Evolutionary conservation across 2,329 filamentous ascomycete genomes (phyloP).

Genomic region (Chalaropsis ovoidea): DNA sequence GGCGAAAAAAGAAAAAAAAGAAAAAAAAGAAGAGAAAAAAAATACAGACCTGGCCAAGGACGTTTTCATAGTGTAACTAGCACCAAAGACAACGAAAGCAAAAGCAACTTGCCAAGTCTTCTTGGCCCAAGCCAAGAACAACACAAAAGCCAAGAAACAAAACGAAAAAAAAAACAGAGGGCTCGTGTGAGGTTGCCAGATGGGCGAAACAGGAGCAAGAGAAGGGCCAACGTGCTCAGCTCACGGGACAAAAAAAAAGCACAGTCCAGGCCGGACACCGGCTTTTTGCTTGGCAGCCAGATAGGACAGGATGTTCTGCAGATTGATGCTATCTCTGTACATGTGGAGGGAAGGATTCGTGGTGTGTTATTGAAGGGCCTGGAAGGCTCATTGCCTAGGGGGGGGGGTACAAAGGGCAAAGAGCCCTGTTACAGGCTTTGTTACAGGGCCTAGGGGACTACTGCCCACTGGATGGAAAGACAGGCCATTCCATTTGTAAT

Average conservation of each 20-base stretch:
- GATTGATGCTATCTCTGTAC: background rate
- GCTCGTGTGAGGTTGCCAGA: background rate
- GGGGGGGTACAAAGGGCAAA: too few relatives aligned
- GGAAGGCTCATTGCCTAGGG: too few relatives aligned
- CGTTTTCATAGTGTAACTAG: constrained; percentile 6
- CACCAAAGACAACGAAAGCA: background rate
- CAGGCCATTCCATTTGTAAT: background rate
- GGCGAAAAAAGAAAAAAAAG: background rate
- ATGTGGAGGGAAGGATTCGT: too few relatives aligned
- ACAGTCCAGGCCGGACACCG: background rate
- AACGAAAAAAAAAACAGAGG: constrained; percentile 4
- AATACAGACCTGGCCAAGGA: background rate
- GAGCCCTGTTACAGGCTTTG: background rate
- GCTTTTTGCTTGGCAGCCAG: constrained; percentile 2
- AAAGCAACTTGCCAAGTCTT: constrained; percentile 2
- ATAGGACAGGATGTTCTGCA: background rate
- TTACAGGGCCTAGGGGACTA: background rate
- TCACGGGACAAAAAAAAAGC: background rate
- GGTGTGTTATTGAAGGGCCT: too few relatives aligned
- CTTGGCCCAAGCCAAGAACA: constrained; percentile 11
- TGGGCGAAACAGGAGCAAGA: constrained; percentile 4
- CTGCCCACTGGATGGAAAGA: background rate
- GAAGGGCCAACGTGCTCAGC: constrained; percentile 10
- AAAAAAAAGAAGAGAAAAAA: background rate
- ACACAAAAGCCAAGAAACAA: constrained; percentile 7